Percentiles rank a stretch among this genome's conserved stretches.
Conservation (phyloP, 2,329 filamentous ascomycete species). For the Tolypocladium sp. region DNA sequence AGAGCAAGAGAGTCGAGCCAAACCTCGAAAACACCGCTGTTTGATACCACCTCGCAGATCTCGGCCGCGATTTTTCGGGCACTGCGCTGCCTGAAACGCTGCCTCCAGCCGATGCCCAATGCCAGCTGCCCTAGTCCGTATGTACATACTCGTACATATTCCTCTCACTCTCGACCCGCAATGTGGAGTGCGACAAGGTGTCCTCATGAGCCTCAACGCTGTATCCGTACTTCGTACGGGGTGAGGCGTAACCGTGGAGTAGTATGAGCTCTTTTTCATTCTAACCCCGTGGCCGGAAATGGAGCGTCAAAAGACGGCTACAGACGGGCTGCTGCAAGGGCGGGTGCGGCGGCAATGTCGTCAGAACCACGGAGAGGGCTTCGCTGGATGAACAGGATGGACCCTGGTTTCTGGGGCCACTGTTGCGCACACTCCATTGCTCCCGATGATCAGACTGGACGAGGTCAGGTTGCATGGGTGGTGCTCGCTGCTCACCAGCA, state of each 20-base stretch:
- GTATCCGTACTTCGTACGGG: background rate
- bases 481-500: background rate
- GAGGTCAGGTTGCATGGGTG: background rate
- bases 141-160: too few species aligned
- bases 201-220: background rate
- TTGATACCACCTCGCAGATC: background rate
- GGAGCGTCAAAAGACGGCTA: background rate
- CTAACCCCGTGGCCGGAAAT: background rate
- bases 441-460: background rate
- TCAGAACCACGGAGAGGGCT: background rate
- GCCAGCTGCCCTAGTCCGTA: background rate
- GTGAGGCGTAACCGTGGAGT: background rate
- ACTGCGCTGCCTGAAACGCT: background rate
- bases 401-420: background rate
- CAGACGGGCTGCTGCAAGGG: background rate
- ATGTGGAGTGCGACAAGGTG: background rate
- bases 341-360: background rate
- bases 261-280: background rate
- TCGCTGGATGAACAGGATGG: background rate
- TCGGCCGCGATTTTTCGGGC: background rate
- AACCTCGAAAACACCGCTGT: background rate
- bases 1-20: background rate
- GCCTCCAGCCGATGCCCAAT: background rate
- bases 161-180: background rate
- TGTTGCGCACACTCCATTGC: background rate